These are phyloP conservation scores for Hypoxylon rubiginosum DNA, from an alignment of 2,329 filamentous ascomycete genomes.

Conservation along the genomic window DNA sequence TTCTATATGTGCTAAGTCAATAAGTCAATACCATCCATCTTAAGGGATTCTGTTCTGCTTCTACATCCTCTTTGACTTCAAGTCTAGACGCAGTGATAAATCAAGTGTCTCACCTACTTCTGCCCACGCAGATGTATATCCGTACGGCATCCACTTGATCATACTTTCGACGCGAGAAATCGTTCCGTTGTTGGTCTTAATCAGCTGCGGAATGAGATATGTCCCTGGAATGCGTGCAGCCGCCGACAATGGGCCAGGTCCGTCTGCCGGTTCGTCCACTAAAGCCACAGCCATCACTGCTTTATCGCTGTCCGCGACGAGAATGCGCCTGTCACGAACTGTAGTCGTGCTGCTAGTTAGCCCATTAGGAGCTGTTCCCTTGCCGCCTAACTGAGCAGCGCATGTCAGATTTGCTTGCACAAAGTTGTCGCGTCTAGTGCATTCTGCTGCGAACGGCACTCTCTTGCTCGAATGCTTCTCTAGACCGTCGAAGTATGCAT, in stretches of 20 bases:
- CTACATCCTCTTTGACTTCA: background rate
- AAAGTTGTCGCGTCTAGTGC: conserved; percentile 42
- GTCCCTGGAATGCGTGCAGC: conserved; percentile 38
- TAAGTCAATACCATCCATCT: background rate
- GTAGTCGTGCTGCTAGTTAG: conserved; percentile 35
- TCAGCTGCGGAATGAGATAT: conserved; percentile 42
- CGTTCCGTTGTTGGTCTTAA: conserved; percentile 34
- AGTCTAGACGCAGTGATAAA: too few species aligned
- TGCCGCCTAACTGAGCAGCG: conserved; percentile 41
- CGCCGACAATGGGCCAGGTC: conserved; percentile 21
- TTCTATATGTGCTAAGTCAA: background rate
- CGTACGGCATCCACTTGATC: conserved; percentile 43
- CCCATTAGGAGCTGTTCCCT: conserved; percentile 37
- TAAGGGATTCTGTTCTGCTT: conserved; percentile 38
- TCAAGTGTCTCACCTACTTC: conserved; percentile 1
- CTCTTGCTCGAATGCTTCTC: conserved; percentile 40
- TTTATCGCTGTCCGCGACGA: conserved; percentile 34
- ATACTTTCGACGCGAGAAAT: conserved; percentile 41
- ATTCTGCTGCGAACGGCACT: conserved; percentile 36
- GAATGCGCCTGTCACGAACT: conserved; percentile 41
- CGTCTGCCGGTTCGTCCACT: conserved; percentile 40
- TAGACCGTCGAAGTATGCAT: conserved; percentile 35
- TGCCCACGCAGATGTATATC: conserved; percentile 39
- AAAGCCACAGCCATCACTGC: conserved; percentile 40
- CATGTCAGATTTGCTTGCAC: conserved; percentile 31